phyloP scores from a whole-genome alignment of 73 alveolate genomes.

The Tetrahymena thermophila region DNA sequence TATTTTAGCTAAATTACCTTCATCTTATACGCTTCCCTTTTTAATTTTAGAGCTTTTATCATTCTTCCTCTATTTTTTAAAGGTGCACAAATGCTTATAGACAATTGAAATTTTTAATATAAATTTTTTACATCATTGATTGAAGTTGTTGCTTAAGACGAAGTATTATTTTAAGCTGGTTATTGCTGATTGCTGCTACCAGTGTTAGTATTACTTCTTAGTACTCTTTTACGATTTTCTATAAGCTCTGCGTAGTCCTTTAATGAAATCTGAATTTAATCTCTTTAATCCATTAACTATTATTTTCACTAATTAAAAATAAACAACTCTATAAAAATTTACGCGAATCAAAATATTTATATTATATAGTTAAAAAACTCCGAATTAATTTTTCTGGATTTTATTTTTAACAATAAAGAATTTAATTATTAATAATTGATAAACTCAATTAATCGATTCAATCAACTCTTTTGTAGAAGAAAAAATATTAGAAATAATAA shows the following conservation, averaged over 20 bases:
- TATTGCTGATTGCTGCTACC: not conserved
- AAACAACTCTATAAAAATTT: not conserved
- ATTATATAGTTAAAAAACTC: not conserved
- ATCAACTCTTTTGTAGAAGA: not conserved
- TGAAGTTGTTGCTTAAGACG: not conserved
- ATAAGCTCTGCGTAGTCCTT: not conserved
- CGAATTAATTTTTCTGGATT: not conserved
- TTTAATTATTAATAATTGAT: no score
- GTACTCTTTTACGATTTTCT: not conserved
- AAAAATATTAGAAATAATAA: no score
- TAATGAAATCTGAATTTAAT: not conserved
- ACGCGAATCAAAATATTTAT: not conserved
- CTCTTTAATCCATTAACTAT: not conserved
- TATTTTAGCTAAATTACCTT: not conserved
- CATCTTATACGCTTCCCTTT: not conserved
- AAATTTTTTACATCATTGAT: not conserved
- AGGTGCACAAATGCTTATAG: not conserved
- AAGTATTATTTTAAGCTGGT: not conserved
- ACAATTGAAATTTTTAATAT: not conserved
- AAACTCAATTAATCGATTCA: not conserved
- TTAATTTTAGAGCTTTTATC: not conserved
- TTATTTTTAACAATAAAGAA: not conserved
- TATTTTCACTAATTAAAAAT: not conserved
- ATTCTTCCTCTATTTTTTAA: not conserved
- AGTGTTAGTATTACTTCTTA: not conserved